Evolutionary conservation across 2,329 filamentous ascomycete genomes (phyloP).

Genomic region (Fusarium sp.): DNA sequence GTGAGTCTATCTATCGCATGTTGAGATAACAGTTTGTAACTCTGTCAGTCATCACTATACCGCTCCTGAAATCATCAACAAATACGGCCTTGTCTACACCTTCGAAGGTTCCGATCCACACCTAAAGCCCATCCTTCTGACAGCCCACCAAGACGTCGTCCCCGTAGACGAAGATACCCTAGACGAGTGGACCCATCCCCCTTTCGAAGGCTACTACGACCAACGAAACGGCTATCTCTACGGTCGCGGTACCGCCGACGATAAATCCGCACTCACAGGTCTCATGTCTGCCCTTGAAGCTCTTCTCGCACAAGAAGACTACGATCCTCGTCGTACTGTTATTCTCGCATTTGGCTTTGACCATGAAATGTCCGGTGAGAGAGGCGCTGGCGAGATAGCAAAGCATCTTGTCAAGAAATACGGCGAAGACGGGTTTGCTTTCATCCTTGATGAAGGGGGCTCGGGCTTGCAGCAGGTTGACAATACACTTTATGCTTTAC

Average conservation of each 20-base stretch:
- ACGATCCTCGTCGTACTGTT: constrained; percentile 65
- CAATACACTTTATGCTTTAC: constrained; percentile 62
- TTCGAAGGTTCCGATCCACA: constrained; percentile 62
- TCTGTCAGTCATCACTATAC: constrained; percentile 53
- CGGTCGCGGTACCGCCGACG: constrained; percentile 55
- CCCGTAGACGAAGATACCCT: constrained; percentile 55
- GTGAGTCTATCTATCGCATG: constrained; percentile 45
- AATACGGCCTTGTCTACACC: constrained; percentile 69
- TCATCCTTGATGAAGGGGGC: constrained; percentile 72
- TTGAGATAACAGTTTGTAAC: too few species aligned
- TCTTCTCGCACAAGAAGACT: constrained; percentile 60
- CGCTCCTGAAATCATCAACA: constrained; percentile 66
- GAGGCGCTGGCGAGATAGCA: constrained; percentile 65
- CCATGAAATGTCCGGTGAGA: constrained; percentile 67
- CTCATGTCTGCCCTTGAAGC: constrained; percentile 57
- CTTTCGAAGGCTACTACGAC: constrained; percentile 54
- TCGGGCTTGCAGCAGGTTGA: constrained; percentile 62
- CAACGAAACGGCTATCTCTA: constrained; percentile 50
- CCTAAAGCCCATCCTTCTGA: constrained; percentile 55
- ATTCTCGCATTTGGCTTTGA: constrained; percentile 72
- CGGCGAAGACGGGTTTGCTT: constrained; percentile 65
- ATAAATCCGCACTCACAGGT: constrained; percentile 55
- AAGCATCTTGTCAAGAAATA: constrained; percentile 61
- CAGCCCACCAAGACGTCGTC: constrained; percentile 57
- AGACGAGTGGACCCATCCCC: constrained; percentile 52